Conservation (phyloP, 306 rosid genomes). For the Prunus dulcis region DNA sequence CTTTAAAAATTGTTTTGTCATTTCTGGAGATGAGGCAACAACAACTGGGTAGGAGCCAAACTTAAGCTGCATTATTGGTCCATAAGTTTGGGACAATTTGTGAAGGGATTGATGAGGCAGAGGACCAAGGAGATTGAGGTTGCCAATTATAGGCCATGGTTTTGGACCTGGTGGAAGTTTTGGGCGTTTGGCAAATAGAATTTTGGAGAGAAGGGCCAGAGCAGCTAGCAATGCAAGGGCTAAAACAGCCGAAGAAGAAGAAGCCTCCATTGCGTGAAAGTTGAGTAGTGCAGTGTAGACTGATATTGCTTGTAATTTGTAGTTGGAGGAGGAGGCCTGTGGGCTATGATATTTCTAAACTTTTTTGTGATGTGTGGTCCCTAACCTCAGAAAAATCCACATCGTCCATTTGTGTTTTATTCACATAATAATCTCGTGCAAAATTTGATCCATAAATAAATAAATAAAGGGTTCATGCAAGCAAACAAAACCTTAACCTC, state of each 20-base stretch:
- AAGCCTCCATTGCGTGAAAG: background rate
- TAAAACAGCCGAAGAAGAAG: background rate
- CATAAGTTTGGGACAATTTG: constrained; percentile 28
- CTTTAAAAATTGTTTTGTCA: constrained; percentile 18
- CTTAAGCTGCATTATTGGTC: constrained; percentile 32
- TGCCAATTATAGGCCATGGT: constrained; percentile 49
- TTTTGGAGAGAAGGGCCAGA: constrained; percentile 11
- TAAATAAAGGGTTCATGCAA: no score
- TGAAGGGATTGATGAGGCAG: constrained; percentile 40
- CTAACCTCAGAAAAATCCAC: no score
- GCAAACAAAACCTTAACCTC: no score
- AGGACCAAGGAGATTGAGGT: constrained; percentile 36
- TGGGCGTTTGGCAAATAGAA: background rate
- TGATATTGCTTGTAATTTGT: no score
- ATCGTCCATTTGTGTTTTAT: no score
- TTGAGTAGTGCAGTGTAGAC: no score
- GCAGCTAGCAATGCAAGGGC: constrained; percentile 7
- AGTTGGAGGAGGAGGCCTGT: no score
- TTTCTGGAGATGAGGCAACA: constrained; percentile 25
- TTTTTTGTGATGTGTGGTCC: no score
- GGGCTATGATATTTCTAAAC: no score
- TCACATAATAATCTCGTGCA: no score
- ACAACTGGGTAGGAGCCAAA: constrained; percentile 32
- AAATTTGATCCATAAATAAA: no score
- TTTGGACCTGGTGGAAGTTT: constrained; percentile 45